Evolutionary conservation across 306 rosid species (phyloP), one percentile per base, ranked within the genome.

Genomic region (Quercus berberidifolia): DNA sequence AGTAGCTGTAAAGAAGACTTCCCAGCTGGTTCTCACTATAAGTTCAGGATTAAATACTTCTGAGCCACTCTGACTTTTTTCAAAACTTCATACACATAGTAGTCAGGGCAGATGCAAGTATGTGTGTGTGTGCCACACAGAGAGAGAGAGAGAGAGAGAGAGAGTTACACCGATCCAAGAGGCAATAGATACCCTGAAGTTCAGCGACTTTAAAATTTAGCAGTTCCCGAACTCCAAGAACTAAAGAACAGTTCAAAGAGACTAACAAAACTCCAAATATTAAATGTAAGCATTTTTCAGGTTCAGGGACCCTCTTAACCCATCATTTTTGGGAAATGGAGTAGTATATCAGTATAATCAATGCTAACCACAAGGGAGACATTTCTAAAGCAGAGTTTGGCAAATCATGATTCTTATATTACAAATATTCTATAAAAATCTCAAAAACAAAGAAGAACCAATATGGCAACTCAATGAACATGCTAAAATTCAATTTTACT

Each of bases 161-260:
- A 8, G n/a, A 57, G 23, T 25, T 17, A 4, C 5, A 31, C 38
- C 13, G 35, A 62, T 14, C 2, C 38, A 62, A 0, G 69, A 62
- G 38, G 2, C 14, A 59, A 59, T 23, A 23, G 31, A 59, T 20
- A 4, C 69, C 35, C 69, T 26, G 11, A 26, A 62, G 26, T 62
- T 60, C 33, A 26, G 69, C 1, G 2, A 60, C 52, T 9, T 17
- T 3, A 43, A 63, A 65, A 74, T 85, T 80, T 75, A 57, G 81
- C 81, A 77, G 78, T 80, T 86, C 62, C 83, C 81, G 60, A 81
- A 88, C 82, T 64, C 77, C 76, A 71, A 72, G 69, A 78, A 88
- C 71, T 56, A 54, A 20, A 19, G 14, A 78, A 15, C 69, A 81
- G 62, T 79, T 78, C 46, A 57, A 30, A 60, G 54, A 81, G 74